Percentiles rank a stretch among this genome's conserved stretches.
These are phyloP conservation scores for Candida ortonii DNA, from an alignment of 805 yeast species.

Conservation along the genomic window DNA sequence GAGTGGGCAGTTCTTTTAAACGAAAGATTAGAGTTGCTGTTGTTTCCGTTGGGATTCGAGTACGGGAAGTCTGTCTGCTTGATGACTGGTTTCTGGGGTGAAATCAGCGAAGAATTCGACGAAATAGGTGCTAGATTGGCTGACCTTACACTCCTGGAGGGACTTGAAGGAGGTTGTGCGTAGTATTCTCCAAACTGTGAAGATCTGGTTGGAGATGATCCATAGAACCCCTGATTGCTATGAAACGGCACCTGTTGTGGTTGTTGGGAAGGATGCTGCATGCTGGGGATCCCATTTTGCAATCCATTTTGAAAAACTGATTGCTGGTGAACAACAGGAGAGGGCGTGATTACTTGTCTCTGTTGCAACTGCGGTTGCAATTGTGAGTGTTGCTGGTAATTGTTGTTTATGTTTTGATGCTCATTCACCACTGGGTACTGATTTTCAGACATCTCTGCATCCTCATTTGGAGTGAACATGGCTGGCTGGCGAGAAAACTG, in stretches of 20 bases:
- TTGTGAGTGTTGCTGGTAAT: constrained; percentile 31
- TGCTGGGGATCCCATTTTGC: constrained; percentile 22
- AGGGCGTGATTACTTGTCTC: constrained; percentile 7
- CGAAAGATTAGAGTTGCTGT: constrained; percentile 29
- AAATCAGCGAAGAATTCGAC: constrained; percentile 28
- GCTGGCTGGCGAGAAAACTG: not conserved
- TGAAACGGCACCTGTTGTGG: constrained; percentile 9
- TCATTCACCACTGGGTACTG: constrained; percentile 15
- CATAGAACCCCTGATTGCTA: constrained; percentile 15
- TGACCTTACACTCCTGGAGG: constrained; percentile 33
- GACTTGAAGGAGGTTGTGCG: constrained; percentile 35
- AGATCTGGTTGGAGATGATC: constrained; percentile 28
- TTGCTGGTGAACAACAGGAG: constrained; percentile 7
- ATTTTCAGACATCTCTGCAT: constrained; percentile 8
- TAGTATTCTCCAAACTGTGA: constrained; percentile 18
- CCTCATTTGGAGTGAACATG: constrained; percentile 12
- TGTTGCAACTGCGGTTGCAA: constrained; percentile 34
- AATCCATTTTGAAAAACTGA: constrained; percentile 18
- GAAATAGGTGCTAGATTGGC: constrained; percentile 30
- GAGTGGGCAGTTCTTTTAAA: constrained; percentile 15
- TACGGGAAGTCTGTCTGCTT: constrained; percentile 22
- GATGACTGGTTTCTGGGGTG: constrained; percentile 24
- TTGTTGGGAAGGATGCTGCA: constrained; percentile 24
- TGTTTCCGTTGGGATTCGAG: constrained; percentile 24
- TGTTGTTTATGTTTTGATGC: constrained; percentile 18